Evolutionary conservation across 2,329 filamentous ascomycete genomes (phyloP), one percentile per base, ranked within the genome.

Genomic region (Colletotrichum spaethianum): DNA sequence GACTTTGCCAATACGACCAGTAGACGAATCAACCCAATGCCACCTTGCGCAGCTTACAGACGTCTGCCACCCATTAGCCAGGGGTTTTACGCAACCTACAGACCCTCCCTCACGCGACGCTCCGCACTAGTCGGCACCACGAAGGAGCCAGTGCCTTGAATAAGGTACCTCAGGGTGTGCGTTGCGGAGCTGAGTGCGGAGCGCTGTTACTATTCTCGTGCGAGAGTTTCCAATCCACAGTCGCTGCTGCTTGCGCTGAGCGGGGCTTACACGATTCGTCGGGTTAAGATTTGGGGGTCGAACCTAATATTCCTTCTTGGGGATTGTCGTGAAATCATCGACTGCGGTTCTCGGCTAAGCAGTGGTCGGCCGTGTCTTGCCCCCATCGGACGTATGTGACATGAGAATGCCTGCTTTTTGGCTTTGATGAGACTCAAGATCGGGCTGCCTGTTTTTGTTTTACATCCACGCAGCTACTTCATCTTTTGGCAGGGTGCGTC

Each of bases 381-480:
- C 55, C 46, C 55, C 56, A 71, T 67, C 53, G 31, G 56, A 40
- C n/a, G 28, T 61, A 26, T 40, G 63, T 71, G 38, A 42, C 31
- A 62, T 57, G 63, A 56, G 42, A n/a, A 31, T 50, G 31, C 20
- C 1, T 11, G 20, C 31, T 16, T 31, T 28, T 16, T 33, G 50
- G 16, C 5, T 53, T 16, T 33, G 5, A 5, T 11, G 50, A n/a
- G 28, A 53, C 14, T 52, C 48, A 52, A 52, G 48, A 52, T 28
- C 16, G 48, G 44, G 8, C 11, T 6, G n/a, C n/a, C 44, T 26
- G 20, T n/a, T 6, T 44, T 18, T 7, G 2, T 20, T 26, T 48
- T n/a, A 12, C 44, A 48, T 48, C n/a, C 4, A 4, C 44, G 44
- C 44, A 4, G 8, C 44, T 11, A 48, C 44, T 48, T 48, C 16